These are phyloP conservation scores for Penicillium expansum DNA, from an alignment of 2,329 filamentous ascomycete species.

Conservation along the genomic window DNA sequence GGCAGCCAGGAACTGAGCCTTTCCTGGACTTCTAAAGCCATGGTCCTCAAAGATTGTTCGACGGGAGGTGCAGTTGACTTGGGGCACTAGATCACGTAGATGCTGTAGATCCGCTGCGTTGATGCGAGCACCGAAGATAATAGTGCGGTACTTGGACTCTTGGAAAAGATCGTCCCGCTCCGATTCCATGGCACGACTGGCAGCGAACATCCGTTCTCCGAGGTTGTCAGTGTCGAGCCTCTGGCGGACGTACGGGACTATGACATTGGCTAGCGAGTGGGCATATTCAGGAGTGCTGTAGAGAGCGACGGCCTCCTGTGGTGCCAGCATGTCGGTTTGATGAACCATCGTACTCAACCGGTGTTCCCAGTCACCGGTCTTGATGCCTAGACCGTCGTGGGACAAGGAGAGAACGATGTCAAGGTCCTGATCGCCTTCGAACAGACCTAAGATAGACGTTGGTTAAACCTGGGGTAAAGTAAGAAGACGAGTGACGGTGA, in stretches of 20 bases:
- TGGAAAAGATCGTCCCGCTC: background rate
- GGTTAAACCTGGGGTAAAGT: background rate
- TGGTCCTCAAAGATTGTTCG: background rate
- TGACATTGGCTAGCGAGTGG: background rate
- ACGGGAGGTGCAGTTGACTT: background rate
- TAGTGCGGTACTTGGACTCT: background rate
- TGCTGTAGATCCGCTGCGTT: background rate
- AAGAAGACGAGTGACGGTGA: background rate
- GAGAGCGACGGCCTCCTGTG: background rate
- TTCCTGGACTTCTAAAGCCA: constrained; percentile 2
- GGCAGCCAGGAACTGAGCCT: constrained; percentile 6
- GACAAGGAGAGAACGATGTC: background rate
- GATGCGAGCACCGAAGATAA: constrained; percentile 3
- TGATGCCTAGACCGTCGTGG: background rate
- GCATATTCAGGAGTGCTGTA: background rate
- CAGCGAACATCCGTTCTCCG: background rate
- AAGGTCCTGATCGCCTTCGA: background rate
- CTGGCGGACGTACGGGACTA: background rate
- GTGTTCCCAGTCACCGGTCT: background rate
- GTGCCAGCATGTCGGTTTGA: background rate
- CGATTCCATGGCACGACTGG: background rate
- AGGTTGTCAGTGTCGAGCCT: background rate
- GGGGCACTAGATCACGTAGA: background rate
- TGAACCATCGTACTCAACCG: background rate
- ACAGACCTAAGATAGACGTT: background rate